Evolutionary conservation across 306 rosid genomes (phyloP).

Genomic region (Acacia melanoxylon): DNA sequence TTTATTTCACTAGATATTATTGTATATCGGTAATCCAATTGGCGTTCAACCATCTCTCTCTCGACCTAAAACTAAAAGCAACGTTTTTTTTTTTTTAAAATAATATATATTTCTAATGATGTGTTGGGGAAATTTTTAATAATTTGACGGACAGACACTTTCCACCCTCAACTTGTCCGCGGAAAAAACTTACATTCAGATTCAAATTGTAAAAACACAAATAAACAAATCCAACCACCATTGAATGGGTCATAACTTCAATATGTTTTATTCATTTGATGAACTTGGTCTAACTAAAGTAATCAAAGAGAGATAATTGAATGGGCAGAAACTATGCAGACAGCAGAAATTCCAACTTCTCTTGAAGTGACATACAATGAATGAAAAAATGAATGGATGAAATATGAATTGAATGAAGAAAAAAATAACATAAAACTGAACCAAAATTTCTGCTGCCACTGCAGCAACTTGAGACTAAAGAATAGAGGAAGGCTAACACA

Average conservation of each 20-base stretch:
- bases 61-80: no score
- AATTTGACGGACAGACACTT: neutral
- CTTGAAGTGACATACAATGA: constrained; percentile 48
- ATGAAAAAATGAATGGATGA: constrained; percentile 66
- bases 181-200: neutral
- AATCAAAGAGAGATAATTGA: neutral
- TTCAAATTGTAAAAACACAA: neutral
- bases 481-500: constrained; percentile 24
- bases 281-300: neutral
- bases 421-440: constrained; percentile 18
- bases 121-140: neutral
- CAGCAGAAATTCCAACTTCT: constrained; percentile 34
- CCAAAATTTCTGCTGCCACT: constrained; percentile 51
- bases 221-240: neutral
- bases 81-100: neutral
- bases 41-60: neutral
- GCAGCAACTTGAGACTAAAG: constrained; percentile 18
- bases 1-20: neutral
- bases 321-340: neutral
- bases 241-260: neutral
- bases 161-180: neutral
- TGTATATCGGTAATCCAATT: neutral
- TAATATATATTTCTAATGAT: neutral
- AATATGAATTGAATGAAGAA: constrained; percentile 44
- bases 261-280: neutral